Evolutionary conservation across 306 rosid species (phyloP), one percentile per base, ranked within the genome.

Genomic region (Medicago arabica): DNA sequence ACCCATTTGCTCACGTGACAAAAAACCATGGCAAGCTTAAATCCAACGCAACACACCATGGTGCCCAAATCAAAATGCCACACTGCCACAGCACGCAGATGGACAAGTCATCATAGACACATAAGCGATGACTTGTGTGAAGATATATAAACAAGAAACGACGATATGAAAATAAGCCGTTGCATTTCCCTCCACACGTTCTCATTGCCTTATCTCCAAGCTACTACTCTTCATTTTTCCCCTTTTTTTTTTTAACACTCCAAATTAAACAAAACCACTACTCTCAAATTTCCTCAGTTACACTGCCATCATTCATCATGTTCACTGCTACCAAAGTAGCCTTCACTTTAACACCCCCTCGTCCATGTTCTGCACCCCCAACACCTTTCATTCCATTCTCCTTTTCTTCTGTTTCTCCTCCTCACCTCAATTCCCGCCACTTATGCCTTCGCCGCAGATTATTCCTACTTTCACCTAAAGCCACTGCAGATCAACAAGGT

Each of bases 401-500:
- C 23, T 34, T 34, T 34, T 50, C 87, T 40, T 34, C 83, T 69
- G 9, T 82, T 51, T 38, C 86, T 14, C 82, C 86, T 69, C 40
- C 74, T 19, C 88, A 81, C 53, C 75, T 91, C 90, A 68, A 72
- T 74, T 90, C 86, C 17, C 85, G 88, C 47, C 87, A 58, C 1
- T 67, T 85, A 4, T 77, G 85, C 62, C 84, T 83, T 40, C 92
- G 84, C 11, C 92, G 90, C 46, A 73, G 82, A 14, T 31, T 85
- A 2, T 77, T 86, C 17, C 59, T 89, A 51, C 84, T 87, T 72
- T 79, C 92, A 36, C 74, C 78, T 23, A 88, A 81, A 75, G 97
- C 98, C 70, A 78, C 98, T 6, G 85, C 97, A 0, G 98, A 94
- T 77, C 87, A 87, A 77, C 89, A 82, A 91, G 97, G 98, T 90